Base-by-base conservation (phyloP, 2,329 filamentous ascomycete genomes). In the Albophoma yamanashiensis region DNA sequence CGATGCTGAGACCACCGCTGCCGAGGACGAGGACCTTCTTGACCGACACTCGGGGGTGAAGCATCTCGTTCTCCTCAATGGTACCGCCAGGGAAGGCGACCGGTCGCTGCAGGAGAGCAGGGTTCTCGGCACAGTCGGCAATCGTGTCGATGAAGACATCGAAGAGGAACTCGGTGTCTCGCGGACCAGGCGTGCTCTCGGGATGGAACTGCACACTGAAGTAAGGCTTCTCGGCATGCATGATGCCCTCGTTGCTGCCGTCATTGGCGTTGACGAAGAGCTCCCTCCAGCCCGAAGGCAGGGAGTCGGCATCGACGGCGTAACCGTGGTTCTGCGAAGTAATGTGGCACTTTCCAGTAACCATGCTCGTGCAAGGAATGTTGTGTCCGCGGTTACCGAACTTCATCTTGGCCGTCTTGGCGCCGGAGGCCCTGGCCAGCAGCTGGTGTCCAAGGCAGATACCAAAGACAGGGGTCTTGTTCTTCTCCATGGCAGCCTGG, bases 151-250 rank as follows among this genome's bases (percentile, higher is more conserved):
- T 89, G 79, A 99, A 99, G 64, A 97, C 91, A 74, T 99, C 92
- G 65, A 99, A 99, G 34, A 99, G 82, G 71, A 90, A 97, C 74
- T 99, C 94, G 36, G 94, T 99, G 72, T 99, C 94, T 42, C 91
- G 85, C 58, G 94, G 94, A 61, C 94, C 94, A 3, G 94, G 94
- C 1, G 92, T 95, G 79, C 92, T 96, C 76, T 99, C 94, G 0
- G 94, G 94, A 71, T 99, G 94, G 78, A 99, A 99, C 73, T 99
- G 94, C n/a, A 97, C 94, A 80, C 92, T 97, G 82, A 99, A 99
- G 78, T 93, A 95, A 58, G 94, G 94, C 70, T 87, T 89, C 73
- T 79, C 84, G 56, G 83, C 78, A 74, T 97, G 92, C 75, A 92
- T 88, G 71, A 99, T 97, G 76, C 94, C 94, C 79, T 99, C 94